These are phyloP conservation scores for Penicillium hesseltinei DNA, from an alignment of 2,329 filamentous ascomycete species.

Conservation along the genomic window DNA sequence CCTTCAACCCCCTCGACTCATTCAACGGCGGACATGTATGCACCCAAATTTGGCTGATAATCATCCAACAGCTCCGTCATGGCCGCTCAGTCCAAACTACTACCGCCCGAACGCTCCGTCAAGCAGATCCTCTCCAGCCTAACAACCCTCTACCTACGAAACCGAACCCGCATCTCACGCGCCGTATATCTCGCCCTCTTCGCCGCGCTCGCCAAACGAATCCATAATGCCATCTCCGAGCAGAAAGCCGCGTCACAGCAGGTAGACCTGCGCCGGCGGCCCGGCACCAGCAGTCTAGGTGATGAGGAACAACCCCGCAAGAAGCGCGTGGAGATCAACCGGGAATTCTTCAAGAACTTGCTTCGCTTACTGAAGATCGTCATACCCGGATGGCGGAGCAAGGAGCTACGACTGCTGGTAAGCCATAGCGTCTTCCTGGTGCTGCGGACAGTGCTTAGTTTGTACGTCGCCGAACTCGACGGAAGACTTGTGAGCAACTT, in stretches of 20 bases:
- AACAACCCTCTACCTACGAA: conserved; percentile 69
- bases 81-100: conserved; percentile 73
- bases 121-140: conserved; percentile 65
- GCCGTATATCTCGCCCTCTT: conserved; percentile 80
- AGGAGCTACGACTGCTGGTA: conserved; percentile 79
- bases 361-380: conserved; percentile 79
- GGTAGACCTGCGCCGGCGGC: conserved; percentile 57
- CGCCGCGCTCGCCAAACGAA: conserved; percentile 76
- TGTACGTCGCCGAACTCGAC: conserved; percentile 96
- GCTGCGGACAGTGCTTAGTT: conserved; percentile 81
- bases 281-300: conserved; percentile 44
- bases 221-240: conserved; percentile 86
- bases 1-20: neutral
- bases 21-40: conserved; percentile 18
- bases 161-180: conserved; percentile 79
- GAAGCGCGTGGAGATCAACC: conserved; percentile 81
- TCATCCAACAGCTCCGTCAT: conserved; percentile 46
- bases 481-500: conserved; percentile 88
- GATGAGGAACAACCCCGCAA: conserved; percentile 52
- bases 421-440: conserved; percentile 94
- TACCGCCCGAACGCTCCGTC: conserved; percentile 62
- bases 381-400: conserved; percentile 84
- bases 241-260: conserved; percentile 83
- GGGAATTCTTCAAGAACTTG: conserved; percentile 78
- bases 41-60: conserved; percentile 20